Evolutionary conservation across 305 asterid genomes (phyloP).

Genomic region (Coffea humblotiana): DNA sequence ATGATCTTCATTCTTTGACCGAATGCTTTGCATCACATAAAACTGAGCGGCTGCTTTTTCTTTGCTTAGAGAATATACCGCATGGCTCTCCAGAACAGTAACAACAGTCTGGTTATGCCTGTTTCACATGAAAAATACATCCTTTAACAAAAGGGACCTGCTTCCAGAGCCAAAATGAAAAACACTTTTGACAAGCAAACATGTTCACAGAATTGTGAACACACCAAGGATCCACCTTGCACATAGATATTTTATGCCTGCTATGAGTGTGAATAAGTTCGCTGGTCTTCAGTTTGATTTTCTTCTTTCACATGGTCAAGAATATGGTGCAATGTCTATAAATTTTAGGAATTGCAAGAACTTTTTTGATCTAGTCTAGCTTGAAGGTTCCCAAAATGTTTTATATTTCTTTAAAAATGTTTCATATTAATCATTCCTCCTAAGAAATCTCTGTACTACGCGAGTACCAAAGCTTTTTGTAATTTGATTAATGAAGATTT

Average conservation of each 20-base stretch:
- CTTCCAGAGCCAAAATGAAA: background rate
- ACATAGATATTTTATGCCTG: too few relatives aligned
- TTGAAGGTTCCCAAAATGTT: background rate
- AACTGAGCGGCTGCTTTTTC: conserved; percentile 51
- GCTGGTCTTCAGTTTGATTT: background rate
- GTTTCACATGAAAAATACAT: background rate
- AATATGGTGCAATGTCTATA: background rate
- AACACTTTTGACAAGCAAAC: too few relatives aligned
- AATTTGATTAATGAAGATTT: too few relatives aligned
- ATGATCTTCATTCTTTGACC: conserved; percentile 24
- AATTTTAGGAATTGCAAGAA: background rate
- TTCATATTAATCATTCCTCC: too few relatives aligned
- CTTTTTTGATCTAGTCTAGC: background rate
- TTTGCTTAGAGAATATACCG: conserved; percentile 46
- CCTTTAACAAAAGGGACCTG: background rate
- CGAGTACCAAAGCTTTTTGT: too few relatives aligned
- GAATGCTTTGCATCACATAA: conserved; percentile 45
- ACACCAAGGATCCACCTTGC: background rate
- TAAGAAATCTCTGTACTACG: too few relatives aligned
- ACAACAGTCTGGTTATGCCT: conserved; percentile 29
- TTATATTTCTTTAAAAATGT: background rate
- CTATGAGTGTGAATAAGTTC: too few relatives aligned
- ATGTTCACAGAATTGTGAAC: too few relatives aligned
- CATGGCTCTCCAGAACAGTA: conserved; percentile 46
- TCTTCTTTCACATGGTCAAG: background rate